These are phyloP conservation scores for Fomitopsis serialis DNA, from an alignment of 768 basidiomycete species.

Conservation along the genomic window DNA sequence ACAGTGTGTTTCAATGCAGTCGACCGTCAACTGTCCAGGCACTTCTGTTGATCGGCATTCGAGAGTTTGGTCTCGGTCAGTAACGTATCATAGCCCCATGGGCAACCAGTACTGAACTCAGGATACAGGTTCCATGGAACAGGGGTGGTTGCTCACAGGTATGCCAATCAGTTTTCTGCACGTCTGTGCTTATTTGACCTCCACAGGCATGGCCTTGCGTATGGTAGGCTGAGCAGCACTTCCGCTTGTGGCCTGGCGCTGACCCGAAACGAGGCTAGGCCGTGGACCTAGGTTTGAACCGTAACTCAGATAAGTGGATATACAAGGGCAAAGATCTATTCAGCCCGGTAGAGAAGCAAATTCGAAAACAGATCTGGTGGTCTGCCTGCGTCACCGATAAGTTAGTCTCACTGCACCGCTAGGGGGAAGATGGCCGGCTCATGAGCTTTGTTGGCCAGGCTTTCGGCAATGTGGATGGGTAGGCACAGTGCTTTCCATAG, in stretches of 20 bases:
- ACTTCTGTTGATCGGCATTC: slow-evolving; percentile 70
- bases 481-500: slow-evolving; percentile 5
- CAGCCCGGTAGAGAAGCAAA: slow-evolving; percentile 66
- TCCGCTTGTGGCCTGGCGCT: neutral
- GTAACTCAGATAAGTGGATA: slow-evolving; percentile 72
- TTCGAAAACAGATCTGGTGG: slow-evolving; percentile 78
- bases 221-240: slow-evolving; percentile 40
- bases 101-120: neutral
- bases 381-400: slow-evolving; percentile 65
- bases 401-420: slow-evolving; percentile 30
- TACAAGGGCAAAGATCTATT: slow-evolving; percentile 44
- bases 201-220: slow-evolving; percentile 54
- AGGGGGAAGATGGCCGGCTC: neutral
- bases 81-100: neutral
- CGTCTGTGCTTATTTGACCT: neutral
- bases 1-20: slow-evolving; percentile 59
- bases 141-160: slow-evolving; percentile 82
- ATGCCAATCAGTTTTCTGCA: neutral
- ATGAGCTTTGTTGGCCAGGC: slow-evolving; percentile 30
- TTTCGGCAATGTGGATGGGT: slow-evolving; percentile 76
- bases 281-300: slow-evolving; percentile 76
- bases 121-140: slow-evolving; percentile 56
- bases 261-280: slow-evolving; percentile 39
- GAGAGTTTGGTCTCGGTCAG: slow-evolving; percentile 81
- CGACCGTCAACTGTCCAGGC: slow-evolving; percentile 78